Base-by-base conservation (phyloP, 345 rosid genomes). In the Syzygium aromaticum region DNA sequence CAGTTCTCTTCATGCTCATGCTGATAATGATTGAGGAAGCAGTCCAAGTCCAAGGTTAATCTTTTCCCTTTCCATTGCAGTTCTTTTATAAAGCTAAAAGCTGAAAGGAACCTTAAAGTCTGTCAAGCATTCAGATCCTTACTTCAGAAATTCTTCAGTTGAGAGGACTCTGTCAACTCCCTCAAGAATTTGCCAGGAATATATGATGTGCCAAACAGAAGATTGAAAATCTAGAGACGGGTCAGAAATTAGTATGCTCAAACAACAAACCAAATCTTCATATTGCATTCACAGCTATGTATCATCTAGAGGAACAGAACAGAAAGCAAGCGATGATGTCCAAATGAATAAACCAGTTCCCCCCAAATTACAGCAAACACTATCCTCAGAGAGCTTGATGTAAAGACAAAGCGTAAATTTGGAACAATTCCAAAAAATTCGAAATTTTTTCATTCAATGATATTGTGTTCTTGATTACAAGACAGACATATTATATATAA, bases 331-430 rank as follows among this genome's bases (percentile, higher is more conserved):
- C 16, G 54, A 19, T 30, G 64, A 88, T 88, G 77, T 78, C 77
- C 87, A 88, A 89, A 89, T 87, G 86, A 91, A 91, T 87, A 67
- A 92, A 92, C 91, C 90, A 91, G 88, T 93, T 53, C 89, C 87
- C 90, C 89, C 84, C 8, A 6, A 46, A 52, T 82, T 38, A 67
- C 16, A 52, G 57, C 2, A 87, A 87, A 84, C 84, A 85, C 49
- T 56, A 89, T 61, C 73, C 87, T 78, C 40, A 87, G 30, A 43
- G 61, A 87, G 61, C 78, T n/a, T n/a, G n/a, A n/a, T n/a, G n/a
- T n/a, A n/a, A n/a, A n/a, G n/a, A n/a, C n/a, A n/a, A n/a, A n/a
- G n/a, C n/a, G n/a, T n/a, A n/a, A n/a, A n/a, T n/a, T n/a, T n/a
- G n/a, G n/a, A n/a, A n/a, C n/a, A n/a, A n/a, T n/a, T n/a, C n/a